Evolutionary conservation across 768 basidiomycete species (phyloP).

Genomic region (Leucocoprinus leucothites): DNA sequence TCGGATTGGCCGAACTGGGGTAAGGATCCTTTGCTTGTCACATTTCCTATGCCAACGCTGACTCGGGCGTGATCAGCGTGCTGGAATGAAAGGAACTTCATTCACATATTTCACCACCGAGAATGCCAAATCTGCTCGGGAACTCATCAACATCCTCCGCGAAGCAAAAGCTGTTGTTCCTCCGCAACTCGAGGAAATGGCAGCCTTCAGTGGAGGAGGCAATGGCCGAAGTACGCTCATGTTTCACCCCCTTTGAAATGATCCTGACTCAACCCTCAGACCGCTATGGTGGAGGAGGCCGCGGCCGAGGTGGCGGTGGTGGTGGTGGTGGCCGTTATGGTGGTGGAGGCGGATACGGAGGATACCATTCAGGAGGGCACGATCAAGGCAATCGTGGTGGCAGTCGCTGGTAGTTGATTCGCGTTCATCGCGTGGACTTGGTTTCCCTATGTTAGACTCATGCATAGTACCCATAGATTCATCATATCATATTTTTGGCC

Average conservation of each 20-base stretch:
- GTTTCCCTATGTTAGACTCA: conserved; percentile 1
- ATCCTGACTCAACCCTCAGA: conserved; percentile 31
- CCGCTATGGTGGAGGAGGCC: conserved; percentile 52
- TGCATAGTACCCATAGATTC: conserved; percentile 2
- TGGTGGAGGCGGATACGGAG: conserved; percentile 39
- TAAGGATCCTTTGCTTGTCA: conserved; percentile 32
- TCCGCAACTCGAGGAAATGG: conserved; percentile 92
- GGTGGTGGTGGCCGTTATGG: conserved; percentile 41
- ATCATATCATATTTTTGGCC: not conserved
- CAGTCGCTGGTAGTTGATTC: conserved; percentile 31
- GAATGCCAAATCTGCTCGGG: conserved; percentile 91
- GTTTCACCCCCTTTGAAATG: not conserved
- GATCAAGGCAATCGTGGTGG: conserved; percentile 36
- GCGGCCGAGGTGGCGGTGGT: conserved; percentile 30
- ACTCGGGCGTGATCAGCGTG: conserved; percentile 52
- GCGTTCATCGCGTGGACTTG: conserved; percentile 7
- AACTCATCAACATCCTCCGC: conserved; percentile 79
- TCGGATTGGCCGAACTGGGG: conserved; percentile 97
- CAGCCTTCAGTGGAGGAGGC: conserved; percentile 79
- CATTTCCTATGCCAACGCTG: not conserved
- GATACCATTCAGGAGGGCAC: conserved; percentile 43
- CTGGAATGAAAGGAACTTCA: conserved; percentile 86
- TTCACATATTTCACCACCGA: conserved; percentile 98
- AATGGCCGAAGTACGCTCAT: conserved; percentile 60
- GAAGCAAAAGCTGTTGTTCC: conserved; percentile 88